phyloP scores from a whole-genome alignment of 2,329 filamentous ascomycete species.

The Tolypocladium tundrense region DNA sequence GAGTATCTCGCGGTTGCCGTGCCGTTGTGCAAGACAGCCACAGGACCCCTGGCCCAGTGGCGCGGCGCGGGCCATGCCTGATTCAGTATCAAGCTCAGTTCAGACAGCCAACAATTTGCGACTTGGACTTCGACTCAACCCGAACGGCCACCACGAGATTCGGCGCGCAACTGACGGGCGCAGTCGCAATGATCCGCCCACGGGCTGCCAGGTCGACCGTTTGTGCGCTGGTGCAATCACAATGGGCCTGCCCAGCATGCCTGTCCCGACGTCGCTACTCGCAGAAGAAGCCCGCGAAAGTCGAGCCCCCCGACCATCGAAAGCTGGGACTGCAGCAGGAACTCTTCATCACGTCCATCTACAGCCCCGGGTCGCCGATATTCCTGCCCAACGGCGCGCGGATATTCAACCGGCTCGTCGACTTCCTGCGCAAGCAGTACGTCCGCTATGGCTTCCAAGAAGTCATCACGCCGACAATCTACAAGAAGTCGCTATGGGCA shows the following conservation, averaged over 20 bases:
- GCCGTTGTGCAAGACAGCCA: neutral
- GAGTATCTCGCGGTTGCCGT: neutral
- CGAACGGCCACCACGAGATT: neutral
- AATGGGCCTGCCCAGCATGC: slow-evolving; percentile 23
- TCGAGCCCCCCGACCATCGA: slow-evolving; percentile 44
- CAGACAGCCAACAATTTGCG: neutral
- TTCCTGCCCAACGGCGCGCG: slow-evolving; percentile 74
- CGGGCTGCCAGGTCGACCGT: slow-evolving; percentile 11
- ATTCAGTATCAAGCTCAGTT: neutral
- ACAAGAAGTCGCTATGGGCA: slow-evolving; percentile 80
- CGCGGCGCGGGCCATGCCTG: neutral
- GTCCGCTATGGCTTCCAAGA: slow-evolving; percentile 77
- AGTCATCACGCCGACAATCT: slow-evolving; percentile 82
- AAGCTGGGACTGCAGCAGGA: slow-evolving; percentile 55
- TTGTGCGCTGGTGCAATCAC: slow-evolving; percentile 8
- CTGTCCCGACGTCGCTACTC: slow-evolving; percentile 19
- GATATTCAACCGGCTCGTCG: slow-evolving; percentile 73
- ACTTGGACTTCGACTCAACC: neutral
- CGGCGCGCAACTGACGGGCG: slow-evolving; percentile 1
- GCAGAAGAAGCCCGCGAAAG: slow-evolving; percentile 12
- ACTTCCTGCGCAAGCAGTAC: slow-evolving; percentile 77
- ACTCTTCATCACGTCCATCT: slow-evolving; percentile 68
- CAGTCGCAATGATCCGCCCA: slow-evolving; percentile 18
- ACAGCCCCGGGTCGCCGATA: slow-evolving; percentile 77
- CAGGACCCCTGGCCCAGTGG: neutral